These are phyloP conservation scores for Puccinia triticina DNA, from an alignment of 1,284 basidiomycete species.

Conservation along the genomic window DNA sequence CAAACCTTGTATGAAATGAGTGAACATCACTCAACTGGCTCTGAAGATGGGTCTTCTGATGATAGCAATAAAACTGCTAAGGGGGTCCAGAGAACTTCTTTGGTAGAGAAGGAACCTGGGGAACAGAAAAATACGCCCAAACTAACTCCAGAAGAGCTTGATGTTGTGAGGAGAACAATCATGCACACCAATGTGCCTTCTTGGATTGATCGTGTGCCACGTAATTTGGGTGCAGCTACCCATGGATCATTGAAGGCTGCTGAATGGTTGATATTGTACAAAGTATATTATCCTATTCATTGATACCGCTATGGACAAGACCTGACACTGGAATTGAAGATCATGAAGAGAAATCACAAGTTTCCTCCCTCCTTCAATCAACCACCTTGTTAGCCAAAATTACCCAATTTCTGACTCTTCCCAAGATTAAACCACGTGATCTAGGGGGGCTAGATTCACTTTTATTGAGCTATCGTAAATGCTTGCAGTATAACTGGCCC, in stretches of 20 bases:
- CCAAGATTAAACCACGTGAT: slow-evolving; percentile 3
- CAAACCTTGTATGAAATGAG: too few relatives aligned
- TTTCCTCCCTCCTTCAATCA: not conserved
- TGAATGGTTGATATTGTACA: slow-evolving; percentile 39
- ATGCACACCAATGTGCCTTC: slow-evolving; percentile 11
- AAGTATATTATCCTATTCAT: not conserved
- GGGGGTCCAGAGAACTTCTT: too few relatives aligned
- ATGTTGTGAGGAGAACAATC: not conserved
- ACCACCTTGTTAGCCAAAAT: not conserved
- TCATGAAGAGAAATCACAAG: not conserved
- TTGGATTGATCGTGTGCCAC: slow-evolving; percentile 7
- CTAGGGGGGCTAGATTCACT: not conserved
- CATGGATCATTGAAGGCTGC: slow-evolving; percentile 27
- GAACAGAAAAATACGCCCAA: not conserved
- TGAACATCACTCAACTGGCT: too few relatives aligned
- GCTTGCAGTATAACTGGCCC: not conserved
- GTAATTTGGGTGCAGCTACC: slow-evolving; percentile 18
- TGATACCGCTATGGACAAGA: slow-evolving; percentile 2
- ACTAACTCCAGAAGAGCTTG: not conserved
- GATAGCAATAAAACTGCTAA: not conserved
- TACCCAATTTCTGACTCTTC: slow-evolving; percentile 1
- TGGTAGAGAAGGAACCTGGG: too few relatives aligned
- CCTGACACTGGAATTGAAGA: not conserved
- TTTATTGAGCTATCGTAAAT: not conserved
- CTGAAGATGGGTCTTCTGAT: too few relatives aligned